Evolutionary conservation across 1,284 basidiomycete species (phyloP).

Genomic region (Cutaneotrichosporon sp.): DNA sequence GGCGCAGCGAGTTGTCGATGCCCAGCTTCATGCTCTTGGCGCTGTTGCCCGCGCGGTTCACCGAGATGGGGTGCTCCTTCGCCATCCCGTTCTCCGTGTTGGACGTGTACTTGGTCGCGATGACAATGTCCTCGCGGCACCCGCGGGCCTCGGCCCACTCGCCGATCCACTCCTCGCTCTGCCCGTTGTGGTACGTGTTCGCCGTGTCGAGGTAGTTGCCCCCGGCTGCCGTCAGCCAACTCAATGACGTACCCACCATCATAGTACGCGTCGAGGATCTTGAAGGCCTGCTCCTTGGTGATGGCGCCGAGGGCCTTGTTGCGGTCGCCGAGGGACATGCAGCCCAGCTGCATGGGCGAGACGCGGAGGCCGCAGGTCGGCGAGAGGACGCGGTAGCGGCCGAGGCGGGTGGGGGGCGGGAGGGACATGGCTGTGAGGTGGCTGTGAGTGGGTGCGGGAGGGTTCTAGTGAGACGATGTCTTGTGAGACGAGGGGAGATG

Average conservation of each 20-base stretch:
- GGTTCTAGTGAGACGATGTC: too few relatives aligned
- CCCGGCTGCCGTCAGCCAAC: too few relatives aligned
- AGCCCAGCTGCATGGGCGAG: conserved; percentile 59
- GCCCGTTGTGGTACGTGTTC: conserved; percentile 46
- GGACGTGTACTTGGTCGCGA: conserved; percentile 41
- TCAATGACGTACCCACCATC: conserved; percentile 13
- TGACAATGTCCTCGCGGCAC: conserved; percentile 38
- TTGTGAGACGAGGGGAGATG: too few relatives aligned
- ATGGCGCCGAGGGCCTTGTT: conserved; percentile 44
- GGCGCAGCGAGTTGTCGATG: conserved; percentile 47
- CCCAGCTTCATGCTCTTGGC: conserved; percentile 28
- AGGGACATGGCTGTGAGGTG: conserved; percentile 5
- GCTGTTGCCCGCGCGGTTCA: conserved; percentile 52
- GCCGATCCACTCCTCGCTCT: conserved; percentile 52
- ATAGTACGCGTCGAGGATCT: conserved; percentile 50
- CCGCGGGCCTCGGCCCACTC: conserved; percentile 52
- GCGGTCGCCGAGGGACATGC: conserved; percentile 57
- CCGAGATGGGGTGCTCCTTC: conserved; percentile 26
- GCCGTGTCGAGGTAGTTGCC: conserved; percentile 53
- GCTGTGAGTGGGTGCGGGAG: background rate
- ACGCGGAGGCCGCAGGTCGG: conserved; percentile 56
- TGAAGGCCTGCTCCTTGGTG: conserved; percentile 31
- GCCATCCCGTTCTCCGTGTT: conserved; percentile 7
- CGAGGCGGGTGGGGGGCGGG: conserved; percentile 36
- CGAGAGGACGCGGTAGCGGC: conserved; percentile 54